A percentile compares a stretch with the other conserved stretches of the same genome.
Evolutionary conservation across 1,284 basidiomycete genomes (phyloP).

Genomic region (Peniophora sp.): DNA sequence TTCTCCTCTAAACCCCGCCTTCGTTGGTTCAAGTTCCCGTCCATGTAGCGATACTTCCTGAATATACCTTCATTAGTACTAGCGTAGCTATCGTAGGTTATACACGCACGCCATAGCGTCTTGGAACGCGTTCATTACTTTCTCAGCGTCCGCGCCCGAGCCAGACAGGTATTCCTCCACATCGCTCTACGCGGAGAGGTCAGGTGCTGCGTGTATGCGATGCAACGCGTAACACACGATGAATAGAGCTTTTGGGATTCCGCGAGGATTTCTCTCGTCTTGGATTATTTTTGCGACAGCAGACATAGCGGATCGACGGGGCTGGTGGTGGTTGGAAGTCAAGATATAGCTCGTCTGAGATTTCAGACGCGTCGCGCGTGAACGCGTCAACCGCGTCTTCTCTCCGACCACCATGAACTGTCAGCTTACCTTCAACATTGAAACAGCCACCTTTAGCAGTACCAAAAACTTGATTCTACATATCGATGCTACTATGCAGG

Average conservation of each 20-base stretch:
- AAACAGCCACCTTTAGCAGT: too few relatives aligned
- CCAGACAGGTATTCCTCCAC: constrained; percentile 85
- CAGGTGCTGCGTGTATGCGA: constrained; percentile 5
- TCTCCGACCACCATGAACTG: too few relatives aligned
- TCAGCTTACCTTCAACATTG: too few relatives aligned
- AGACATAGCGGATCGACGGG: constrained; percentile 24
- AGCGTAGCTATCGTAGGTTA: constrained; percentile 3
- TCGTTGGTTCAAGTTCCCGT: constrained; percentile 77
- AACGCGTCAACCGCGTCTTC: too few relatives aligned
- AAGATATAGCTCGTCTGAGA: too few relatives aligned
- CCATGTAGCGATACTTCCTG: constrained; percentile 99
- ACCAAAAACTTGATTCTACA: too few relatives aligned
- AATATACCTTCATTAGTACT: constrained; percentile 14
- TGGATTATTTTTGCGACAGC: constrained; percentile 17
- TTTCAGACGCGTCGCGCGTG: too few relatives aligned
- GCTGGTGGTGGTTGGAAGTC: not conserved
- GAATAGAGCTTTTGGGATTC: constrained; percentile 93
- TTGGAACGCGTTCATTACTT: constrained; percentile 77
- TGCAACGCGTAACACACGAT: constrained; percentile 53
- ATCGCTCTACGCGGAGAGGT: constrained; percentile 47
- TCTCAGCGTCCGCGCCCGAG: constrained; percentile 74
- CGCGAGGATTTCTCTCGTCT: constrained; percentile 74
- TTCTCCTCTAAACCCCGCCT: constrained; percentile 82
- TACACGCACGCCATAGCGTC: constrained; percentile 84
- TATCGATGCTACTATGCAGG: too few relatives aligned